Evolutionary conservation across 2,329 filamentous ascomycete genomes (phyloP), one percentile per base, ranked within the genome.

Genomic region (Botrytis squamosa): DNA sequence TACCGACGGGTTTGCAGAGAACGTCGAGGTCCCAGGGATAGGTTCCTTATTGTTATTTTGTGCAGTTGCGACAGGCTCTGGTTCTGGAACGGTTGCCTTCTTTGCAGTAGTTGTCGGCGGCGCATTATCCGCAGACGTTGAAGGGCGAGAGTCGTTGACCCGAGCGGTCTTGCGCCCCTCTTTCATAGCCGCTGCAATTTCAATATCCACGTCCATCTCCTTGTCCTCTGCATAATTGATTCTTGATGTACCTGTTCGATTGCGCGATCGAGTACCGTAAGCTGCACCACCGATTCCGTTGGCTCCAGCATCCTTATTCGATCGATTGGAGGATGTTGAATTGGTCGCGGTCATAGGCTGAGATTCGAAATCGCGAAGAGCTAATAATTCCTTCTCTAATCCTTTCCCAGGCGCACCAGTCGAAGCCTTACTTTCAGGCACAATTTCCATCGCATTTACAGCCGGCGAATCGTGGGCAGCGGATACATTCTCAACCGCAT

Each of bases 201-300:
- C 95, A 82, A 94, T 93, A 81, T 98, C 96, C 83, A 93, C 90
- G 80, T 98, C 95, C 78, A 95, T 87, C 83, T 98, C 95, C 84
- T 89, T 93, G 83, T 95, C 93, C 84, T 99, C 96, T 69, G 96
- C 95, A 83, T 99, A 99, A 84, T 99, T 99, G 77, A 92, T 91
- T 78, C 96, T 92, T 78, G 92, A 88, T 77, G 88, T 90, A 80
- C 92, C 92, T 74, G 89, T 91, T 80, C 95, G 92, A 83, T 97
- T 97, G 82, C 96, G 92, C 79, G 95, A 98, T 80, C 95, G 92
- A 82, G 96, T 99, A 80, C 95, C 95, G 83, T 99, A 98, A 78
- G 90, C 76, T 40, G 76, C 75, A 40, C 75, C 65, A 62, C 75
- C 74, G 20, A 75, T 57, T 40, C 72, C 76, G 52, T 57, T 69